Evolutionary conservation across 805 yeast genomes (phyloP).

Genomic region (Zygosaccharomyces kombuchaensis): DNA sequence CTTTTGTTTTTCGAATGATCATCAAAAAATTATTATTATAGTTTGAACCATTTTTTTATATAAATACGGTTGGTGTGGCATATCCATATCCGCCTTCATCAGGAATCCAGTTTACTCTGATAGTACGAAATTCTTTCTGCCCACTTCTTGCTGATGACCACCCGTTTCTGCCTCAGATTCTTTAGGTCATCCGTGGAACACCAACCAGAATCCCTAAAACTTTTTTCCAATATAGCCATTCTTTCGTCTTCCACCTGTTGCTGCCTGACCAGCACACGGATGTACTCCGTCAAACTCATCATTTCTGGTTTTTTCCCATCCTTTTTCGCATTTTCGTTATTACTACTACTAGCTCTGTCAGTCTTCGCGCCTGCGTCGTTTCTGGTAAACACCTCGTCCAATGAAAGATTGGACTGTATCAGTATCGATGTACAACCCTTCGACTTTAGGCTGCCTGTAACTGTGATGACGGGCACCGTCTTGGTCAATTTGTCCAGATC

Average conservation of each 20-base stretch:
- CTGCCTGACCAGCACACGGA: conserved; percentile 23
- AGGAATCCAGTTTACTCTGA: conserved; percentile 20
- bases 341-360: conserved; percentile 5
- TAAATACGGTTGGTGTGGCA: background rate
- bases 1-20: background rate
- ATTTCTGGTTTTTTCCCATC: conserved; percentile 13
- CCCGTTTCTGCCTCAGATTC: conserved; percentile 25
- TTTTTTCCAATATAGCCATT: conserved; percentile 24
- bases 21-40: conserved; percentile 1
- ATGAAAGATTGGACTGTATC: conserved; percentile 23
- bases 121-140: conserved; percentile 31
- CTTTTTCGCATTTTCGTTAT: background rate
- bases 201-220: conserved; percentile 29
- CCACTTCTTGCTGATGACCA: conserved; percentile 30
- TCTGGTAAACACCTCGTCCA: conserved; percentile 17
- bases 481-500: conserved; percentile 22
- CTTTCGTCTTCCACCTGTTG: conserved; percentile 30
- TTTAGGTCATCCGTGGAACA: conserved; percentile 26
- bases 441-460: conserved; percentile 22
- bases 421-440: conserved; percentile 17
- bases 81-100: background rate
- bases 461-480: conserved; percentile 24
- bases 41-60: background rate
- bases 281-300: conserved; percentile 26
- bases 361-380: conserved; percentile 10